Base-by-base conservation (phyloP, 2,329 filamentous ascomycete species). In the Colletotrichum tofieldiae region DNA sequence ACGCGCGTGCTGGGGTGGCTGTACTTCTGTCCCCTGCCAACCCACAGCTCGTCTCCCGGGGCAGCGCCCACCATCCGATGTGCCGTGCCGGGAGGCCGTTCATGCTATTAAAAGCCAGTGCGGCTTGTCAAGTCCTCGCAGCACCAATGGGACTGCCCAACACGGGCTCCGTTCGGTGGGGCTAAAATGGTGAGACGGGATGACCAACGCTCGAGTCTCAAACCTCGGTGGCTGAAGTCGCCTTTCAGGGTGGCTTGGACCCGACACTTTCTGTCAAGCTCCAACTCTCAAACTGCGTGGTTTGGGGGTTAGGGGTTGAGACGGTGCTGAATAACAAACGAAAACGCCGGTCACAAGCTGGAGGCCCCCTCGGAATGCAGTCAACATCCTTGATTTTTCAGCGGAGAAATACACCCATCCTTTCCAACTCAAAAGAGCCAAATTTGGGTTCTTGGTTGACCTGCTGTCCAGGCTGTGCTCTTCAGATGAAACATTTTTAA, bases 31-130 rank as follows among this genome's bases (percentile, higher is more conserved):
- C 37, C 60, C 60, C n/a, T 39, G 35, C 23, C n/a, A 26, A n/a
- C 9, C 60, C 37, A 35, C 45, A 32, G 14, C 54, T 61, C n/a
- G 39, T 62, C 52, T 35, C 54, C 45, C 35, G 32, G 54, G 54
- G 35, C 35, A 59, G 37, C 65, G 51, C 59, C 69, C 52, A 60
- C 52, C 65, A 65, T 69, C 69, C 65, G 69, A 69, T 60, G 43
- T 69, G 59, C 69, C 69, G 65, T 59, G 65, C 69, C 69, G 65
- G 69, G 65, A 49, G 45, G 69, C 69, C 69, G 69, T 68, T 35
- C 45, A 52, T 67, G 65, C 65, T 67, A 63, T 63, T 45, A 63
- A 67, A 67, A 67, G 65, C 65, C 58, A 12, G 47, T 55, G 65
- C 29, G 47, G 39, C 65, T 49, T 41, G 52, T 47, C 37, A 49